Evolutionary conservation across 1,284 basidiomycete genomes (phyloP), one percentile per base, ranked within the genome.

Genomic region (Xerocomus amazonicus): DNA sequence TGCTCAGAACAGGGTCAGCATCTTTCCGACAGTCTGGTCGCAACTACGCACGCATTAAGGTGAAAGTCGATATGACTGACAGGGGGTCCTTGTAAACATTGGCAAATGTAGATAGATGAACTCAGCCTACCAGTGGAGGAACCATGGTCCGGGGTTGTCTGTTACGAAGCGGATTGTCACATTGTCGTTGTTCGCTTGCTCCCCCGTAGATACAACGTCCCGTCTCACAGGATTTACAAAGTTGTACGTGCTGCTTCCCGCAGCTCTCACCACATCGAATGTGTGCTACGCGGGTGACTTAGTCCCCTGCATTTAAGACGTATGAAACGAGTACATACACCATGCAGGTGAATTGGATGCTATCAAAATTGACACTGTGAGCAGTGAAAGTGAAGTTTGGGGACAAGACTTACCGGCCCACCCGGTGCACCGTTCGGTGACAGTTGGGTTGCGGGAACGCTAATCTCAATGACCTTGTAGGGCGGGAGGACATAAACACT

Each of bases 381-480:
- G 9, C 6, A 26, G 27, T 10, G 12, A 45, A 23, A 3, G 14
- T 4, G 8, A 14, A 43, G 17, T 9, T 6, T 12, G 16, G 12
- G 26, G 17, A 7, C 10, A 43, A 41, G 2, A 29, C 70, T 57
- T 48, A 74, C 70, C 6, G 70, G 70, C 31, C 62, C 59, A 26
- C 70, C 68, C 33, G 61, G 42, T 1, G 62, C 56, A 13, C 51
- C 59, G 3, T 49, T 51, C 9, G 51, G 19, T 9, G 48, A 29
- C 16, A 53, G 47, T 8, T 58, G 48, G 4, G 59, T 56, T 45
- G 45, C 41, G 16, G 66, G 57, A 59, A 61, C 23, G 14, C 65
- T 59, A 13, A 75, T 31, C 39, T 75, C 72, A 19, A 74, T 57
- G 12, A 68, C 65, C 38, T 69, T 67, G 45, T 70, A 64, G 3